These are phyloP conservation scores for Diplodia sapinea DNA, from an alignment of 2,329 filamentous ascomycete genomes.

Conservation along the genomic window DNA sequence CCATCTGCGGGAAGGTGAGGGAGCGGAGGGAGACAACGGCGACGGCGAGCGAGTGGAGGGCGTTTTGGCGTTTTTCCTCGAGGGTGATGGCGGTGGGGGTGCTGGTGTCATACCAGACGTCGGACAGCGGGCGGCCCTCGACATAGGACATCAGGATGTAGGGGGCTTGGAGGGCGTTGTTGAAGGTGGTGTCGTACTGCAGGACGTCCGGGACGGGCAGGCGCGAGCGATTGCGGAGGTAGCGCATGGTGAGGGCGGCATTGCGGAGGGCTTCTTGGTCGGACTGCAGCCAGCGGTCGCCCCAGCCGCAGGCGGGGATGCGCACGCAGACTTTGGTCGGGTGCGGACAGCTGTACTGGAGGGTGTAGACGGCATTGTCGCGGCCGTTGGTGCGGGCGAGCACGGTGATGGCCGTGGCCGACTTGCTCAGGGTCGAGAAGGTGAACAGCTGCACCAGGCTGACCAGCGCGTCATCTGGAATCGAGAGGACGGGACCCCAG, in stretches of 20 bases:
- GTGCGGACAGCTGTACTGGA: neutral
- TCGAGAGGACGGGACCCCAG: conserved; percentile 6
- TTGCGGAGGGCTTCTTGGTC: conserved; percentile 6
- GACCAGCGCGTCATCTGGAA: conserved; percentile 1
- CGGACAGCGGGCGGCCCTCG: conserved; percentile 31
- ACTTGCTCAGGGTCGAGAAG: conserved; percentile 9
- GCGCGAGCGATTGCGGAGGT: conserved; percentile 30
- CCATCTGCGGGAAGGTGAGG: conserved; percentile 6
- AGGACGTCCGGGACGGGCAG: conserved; percentile 35
- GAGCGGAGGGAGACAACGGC: neutral
- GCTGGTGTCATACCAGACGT: conserved; percentile 34
- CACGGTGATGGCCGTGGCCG: neutral
- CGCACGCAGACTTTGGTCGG: conserved; percentile 1
- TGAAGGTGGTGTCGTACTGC: conserved; percentile 32
- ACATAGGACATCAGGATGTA: conserved; percentile 36
- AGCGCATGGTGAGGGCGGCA: conserved; percentile 30
- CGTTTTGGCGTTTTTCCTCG: conserved; percentile 3
- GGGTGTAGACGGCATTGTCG: conserved; percentile 10
- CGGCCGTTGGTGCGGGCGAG: neutral
- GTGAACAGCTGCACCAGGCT: conserved; percentile 1
- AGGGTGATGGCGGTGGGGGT: neutral
- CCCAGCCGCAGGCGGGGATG: conserved; percentile 9
- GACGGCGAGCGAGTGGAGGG: conserved; percentile 6
- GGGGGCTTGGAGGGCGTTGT: conserved; percentile 35
- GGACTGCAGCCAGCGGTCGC: neutral